These are phyloP conservation scores for Rhodosporidiobolus odoratus DNA, from an alignment of 768 basidiomycete species.

Conservation along the genomic window DNA sequence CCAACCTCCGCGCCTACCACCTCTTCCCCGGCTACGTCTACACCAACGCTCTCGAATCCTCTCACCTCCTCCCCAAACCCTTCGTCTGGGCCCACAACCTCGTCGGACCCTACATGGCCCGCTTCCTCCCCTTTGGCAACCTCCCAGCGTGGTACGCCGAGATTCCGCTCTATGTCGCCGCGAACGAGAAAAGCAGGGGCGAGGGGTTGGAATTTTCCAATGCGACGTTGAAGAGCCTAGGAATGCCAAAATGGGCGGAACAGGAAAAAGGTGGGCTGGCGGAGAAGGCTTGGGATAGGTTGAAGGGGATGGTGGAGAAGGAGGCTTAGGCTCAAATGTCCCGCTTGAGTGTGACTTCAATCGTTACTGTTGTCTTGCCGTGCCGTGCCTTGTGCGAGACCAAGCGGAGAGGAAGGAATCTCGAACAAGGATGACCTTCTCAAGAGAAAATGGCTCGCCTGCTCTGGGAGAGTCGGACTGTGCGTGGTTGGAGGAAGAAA, in stretches of 20 bases:
- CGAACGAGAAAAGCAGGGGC: constrained; percentile 20
- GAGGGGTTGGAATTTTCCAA: constrained; percentile 19
- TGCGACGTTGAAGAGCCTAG: constrained; percentile 15
- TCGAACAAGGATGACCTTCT: too few relatives aligned
- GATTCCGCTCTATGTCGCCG: constrained; percentile 39
- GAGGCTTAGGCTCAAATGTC: neutral
- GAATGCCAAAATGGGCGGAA: constrained; percentile 25
- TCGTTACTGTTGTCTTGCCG: too few relatives aligned
- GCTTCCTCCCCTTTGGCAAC: constrained; percentile 34
- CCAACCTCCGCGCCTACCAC: constrained; percentile 33
- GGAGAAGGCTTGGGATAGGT: constrained; percentile 19
- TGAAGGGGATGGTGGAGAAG: constrained; percentile 23
- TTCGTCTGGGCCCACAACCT: constrained; percentile 22
- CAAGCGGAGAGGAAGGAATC: too few relatives aligned
- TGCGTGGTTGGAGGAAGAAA: too few relatives aligned
- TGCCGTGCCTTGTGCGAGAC: too few relatives aligned
- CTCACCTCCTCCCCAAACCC: constrained; percentile 28
- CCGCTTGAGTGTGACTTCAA: too few relatives aligned
- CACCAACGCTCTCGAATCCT: constrained; percentile 18
- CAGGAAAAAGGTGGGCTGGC: constrained; percentile 4
- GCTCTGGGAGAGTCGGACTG: too few relatives aligned
- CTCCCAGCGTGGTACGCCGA: constrained; percentile 35
- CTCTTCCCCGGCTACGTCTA: constrained; percentile 40
- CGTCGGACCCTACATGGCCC: constrained; percentile 27
- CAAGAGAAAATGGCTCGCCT: too few relatives aligned